These are phyloP conservation scores for Aciculosporium take DNA, from an alignment of 2,329 filamentous ascomycete species.

Conservation along the genomic window DNA sequence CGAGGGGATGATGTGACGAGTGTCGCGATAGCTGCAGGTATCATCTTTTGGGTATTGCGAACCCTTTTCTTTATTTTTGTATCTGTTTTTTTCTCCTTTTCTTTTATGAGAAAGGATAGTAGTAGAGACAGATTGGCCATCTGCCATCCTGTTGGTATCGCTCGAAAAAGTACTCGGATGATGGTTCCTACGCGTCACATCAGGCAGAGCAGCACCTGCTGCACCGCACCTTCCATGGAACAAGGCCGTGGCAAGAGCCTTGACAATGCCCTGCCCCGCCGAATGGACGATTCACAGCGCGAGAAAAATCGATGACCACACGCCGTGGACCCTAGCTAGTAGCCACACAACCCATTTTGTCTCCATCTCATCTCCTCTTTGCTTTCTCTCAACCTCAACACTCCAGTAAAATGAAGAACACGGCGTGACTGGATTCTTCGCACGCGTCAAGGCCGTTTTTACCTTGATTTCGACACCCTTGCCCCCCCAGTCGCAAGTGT, in stretches of 20 bases:
- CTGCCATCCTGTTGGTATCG: no score
- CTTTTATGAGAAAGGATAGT: no score
- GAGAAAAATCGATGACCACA: constrained; percentile 27
- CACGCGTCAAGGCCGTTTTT: constrained; percentile 4
- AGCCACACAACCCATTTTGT: constrained; percentile 1
- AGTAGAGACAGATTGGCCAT: no score
- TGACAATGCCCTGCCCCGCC: constrained; percentile 7
- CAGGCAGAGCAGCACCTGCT: neutral
- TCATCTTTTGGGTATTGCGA: no score
- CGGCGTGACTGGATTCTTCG: constrained; percentile 9
- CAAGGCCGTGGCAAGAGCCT: neutral
- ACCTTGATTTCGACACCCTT: neutral
- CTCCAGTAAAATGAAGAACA: neutral
- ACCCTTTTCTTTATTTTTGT: no score
- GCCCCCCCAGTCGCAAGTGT: neutral
- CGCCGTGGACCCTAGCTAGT: constrained; percentile 5
- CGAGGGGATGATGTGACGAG: no score
- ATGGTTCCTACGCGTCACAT: no score
- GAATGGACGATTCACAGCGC: constrained; percentile 23
- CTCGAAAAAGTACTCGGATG: no score
- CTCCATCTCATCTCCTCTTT: constrained; percentile 1
- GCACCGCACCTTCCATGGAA: neutral
- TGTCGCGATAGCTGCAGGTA: no score
- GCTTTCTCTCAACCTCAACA: neutral
- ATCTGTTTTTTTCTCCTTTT: no score